Percentiles rank a stretch among this genome's conserved stretches.
Evolutionary conservation across 352 stramenopile genomes (phyloP).

Genomic region (Nothophytophthora sp.): DNA sequence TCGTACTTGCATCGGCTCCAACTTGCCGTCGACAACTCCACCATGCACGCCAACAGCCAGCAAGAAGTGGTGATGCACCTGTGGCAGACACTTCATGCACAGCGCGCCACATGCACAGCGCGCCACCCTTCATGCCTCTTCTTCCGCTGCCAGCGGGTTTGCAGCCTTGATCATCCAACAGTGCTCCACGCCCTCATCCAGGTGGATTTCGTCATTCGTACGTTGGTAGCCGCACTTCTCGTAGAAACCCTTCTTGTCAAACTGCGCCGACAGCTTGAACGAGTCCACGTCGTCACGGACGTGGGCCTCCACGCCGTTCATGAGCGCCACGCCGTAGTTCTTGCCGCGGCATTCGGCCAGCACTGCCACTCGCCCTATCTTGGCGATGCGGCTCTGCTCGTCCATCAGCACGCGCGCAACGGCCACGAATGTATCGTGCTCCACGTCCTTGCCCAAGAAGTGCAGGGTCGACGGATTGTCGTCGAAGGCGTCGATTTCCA

Average conservation of each 20-base stretch:
- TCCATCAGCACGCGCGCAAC: constrained; percentile 48
- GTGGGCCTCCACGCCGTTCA: constrained; percentile 37
- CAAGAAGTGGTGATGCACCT: too few relatives aligned
- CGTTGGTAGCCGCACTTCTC: constrained; percentile 31
- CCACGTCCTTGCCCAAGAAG: constrained; percentile 55
- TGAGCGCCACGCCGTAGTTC: constrained; percentile 44
- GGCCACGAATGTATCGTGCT: constrained; percentile 53
- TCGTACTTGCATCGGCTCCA: too few relatives aligned
- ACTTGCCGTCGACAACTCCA: too few relatives aligned
- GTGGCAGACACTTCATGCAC: too few relatives aligned
- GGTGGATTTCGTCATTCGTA: constrained; percentile 26
- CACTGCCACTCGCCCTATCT: constrained; percentile 60
- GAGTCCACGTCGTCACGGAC: constrained; percentile 30
- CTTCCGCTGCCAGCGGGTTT: too few relatives aligned
- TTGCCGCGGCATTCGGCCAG: constrained; percentile 61
- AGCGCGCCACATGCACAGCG: too few relatives aligned
- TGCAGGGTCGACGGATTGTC: constrained; percentile 42
- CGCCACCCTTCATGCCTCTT: too few relatives aligned
- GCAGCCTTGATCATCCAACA: constrained; percentile 35
- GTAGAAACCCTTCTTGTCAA: constrained; percentile 29
- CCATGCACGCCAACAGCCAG: too few relatives aligned
- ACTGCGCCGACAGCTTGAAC: constrained; percentile 50
- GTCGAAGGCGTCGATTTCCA: constrained; percentile 53
- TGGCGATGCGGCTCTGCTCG: constrained; percentile 29
- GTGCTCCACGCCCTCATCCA: constrained; percentile 31